Conservation (phyloP, 2,329 filamentous ascomycete genomes). For the Amphichorda felina region DNA sequence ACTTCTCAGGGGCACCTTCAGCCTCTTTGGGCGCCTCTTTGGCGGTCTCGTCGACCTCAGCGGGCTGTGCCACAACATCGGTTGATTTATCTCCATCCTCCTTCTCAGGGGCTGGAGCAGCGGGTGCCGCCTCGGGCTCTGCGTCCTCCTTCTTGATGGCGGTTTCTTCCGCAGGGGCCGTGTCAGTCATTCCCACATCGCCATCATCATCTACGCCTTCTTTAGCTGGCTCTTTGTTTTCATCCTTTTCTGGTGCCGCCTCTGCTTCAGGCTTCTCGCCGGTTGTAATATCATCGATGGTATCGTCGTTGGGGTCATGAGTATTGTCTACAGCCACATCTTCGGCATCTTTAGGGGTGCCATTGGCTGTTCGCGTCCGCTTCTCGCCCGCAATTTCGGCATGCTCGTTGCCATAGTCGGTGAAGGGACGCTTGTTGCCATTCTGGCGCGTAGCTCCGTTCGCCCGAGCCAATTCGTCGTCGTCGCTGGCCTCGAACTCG, state of each 20-base stretch:
- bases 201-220: slow-evolving; percentile 32
- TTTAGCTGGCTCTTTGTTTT: slow-evolving; percentile 9
- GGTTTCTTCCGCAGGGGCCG: slow-evolving; percentile 16
- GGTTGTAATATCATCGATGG: slow-evolving; percentile 29
- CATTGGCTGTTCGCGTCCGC: slow-evolving; percentile 14
- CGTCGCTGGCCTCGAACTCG: slow-evolving; percentile 80
- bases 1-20: slow-evolving; percentile 9
- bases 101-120: slow-evolving; percentile 18
- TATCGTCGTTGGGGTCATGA: slow-evolving; percentile 25
- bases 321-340: slow-evolving; percentile 15
- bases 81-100: slow-evolving; percentile 7
- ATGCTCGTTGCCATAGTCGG: slow-evolving; percentile 34
- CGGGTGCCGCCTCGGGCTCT: slow-evolving; percentile 18
- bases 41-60: slow-evolving; percentile 8
- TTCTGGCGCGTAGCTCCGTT: slow-evolving; percentile 56
- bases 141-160: slow-evolving; percentile 27
- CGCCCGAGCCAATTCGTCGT: slow-evolving; percentile 65
- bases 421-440: slow-evolving; percentile 37
- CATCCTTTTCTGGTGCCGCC: slow-evolving; percentile 4
- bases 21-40: slow-evolving; percentile 9
- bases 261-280: slow-evolving; percentile 13
- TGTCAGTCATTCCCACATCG: slow-evolving; percentile 37
- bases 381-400: slow-evolving; percentile 11
- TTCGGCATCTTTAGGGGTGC: slow-evolving; percentile 10
- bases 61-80: slow-evolving; percentile 4